Conservation (phyloP, 345 rosid species). For the Hibiscus syriacus region DNA sequence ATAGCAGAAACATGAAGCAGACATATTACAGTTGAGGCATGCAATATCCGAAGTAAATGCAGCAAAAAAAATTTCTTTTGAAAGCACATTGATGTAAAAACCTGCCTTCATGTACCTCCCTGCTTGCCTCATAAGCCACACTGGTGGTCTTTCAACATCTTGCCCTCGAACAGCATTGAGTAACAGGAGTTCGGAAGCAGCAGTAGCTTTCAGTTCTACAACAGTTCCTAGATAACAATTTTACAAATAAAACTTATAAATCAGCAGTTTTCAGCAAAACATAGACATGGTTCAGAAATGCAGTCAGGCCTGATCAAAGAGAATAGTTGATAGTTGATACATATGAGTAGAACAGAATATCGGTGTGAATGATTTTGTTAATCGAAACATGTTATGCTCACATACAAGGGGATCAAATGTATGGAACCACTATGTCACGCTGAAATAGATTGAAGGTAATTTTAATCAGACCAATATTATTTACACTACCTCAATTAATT, state of each 20-base stretch:
- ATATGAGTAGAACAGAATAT: not conserved
- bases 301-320: not conserved
- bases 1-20: not conserved
- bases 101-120: constrained; percentile 99
- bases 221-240: constrained; percentile 39
- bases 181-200: constrained; percentile 57
- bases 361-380: not conserved
- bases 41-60: not conserved
- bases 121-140: constrained; percentile 99
- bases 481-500: not conserved
- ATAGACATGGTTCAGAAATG: not conserved
- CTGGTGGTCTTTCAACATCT: constrained; percentile 96
- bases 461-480: not conserved
- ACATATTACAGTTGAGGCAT: not conserved
- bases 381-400: not conserved
- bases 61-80: constrained; percentile 1
- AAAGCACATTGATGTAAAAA: constrained; percentile 23
- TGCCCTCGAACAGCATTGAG: constrained; percentile 86
- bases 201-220: constrained; percentile 38
- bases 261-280: not conserved
- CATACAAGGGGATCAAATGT: not conserved
- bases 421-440: too few species aligned
- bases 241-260: not conserved
- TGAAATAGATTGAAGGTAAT: not conserved
- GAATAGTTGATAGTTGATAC: not conserved